Conservation (phyloP, 73 alveolate species). For the Paramecium tetraurelia region DNA sequence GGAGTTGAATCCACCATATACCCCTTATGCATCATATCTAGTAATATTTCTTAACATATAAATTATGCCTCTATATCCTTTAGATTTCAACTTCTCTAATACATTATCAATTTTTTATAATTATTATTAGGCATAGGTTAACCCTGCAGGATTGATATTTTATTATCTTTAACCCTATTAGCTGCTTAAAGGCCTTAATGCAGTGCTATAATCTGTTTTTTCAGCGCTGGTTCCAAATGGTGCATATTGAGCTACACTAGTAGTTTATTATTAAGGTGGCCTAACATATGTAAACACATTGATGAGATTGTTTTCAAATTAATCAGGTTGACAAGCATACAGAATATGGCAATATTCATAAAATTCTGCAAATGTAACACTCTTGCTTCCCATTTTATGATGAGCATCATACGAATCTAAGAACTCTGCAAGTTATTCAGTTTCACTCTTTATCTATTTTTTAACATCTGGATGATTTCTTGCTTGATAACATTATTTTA, state of each 20-base stretch:
- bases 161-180: not conserved
- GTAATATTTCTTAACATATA: not conserved
- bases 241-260: slow-evolving; percentile 57
- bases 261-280: slow-evolving; percentile 32
- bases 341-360: slow-evolving; percentile 66
- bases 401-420: slow-evolving; percentile 69
- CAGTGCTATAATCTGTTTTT: slow-evolving; percentile 65
- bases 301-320: not conserved
- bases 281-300: slow-evolving; percentile 6
- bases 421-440: slow-evolving; percentile 69
- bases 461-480: slow-evolving; percentile 71
- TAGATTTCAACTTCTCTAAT: not conserved
- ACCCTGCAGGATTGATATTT: not conserved
- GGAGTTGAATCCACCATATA: not conserved
- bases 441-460: slow-evolving; percentile 70
- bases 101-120: slow-evolving; percentile 29
- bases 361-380: slow-evolving; percentile 69
- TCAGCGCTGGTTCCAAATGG: slow-evolving; percentile 71
- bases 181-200: slow-evolving; percentile 46
- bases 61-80: slow-evolving; percentile 9
- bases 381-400: slow-evolving; percentile 61
- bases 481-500: slow-evolving; percentile 64
- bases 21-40: slow-evolving; percentile 5
- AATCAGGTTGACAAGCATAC: slow-evolving; percentile 3
- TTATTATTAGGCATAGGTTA: not conserved